Percentiles rank a stretch among this genome's conserved stretches.
phyloP scores from a whole-genome alignment of 2,329 filamentous ascomycete species.

The Fusarium anguioides region DNA sequence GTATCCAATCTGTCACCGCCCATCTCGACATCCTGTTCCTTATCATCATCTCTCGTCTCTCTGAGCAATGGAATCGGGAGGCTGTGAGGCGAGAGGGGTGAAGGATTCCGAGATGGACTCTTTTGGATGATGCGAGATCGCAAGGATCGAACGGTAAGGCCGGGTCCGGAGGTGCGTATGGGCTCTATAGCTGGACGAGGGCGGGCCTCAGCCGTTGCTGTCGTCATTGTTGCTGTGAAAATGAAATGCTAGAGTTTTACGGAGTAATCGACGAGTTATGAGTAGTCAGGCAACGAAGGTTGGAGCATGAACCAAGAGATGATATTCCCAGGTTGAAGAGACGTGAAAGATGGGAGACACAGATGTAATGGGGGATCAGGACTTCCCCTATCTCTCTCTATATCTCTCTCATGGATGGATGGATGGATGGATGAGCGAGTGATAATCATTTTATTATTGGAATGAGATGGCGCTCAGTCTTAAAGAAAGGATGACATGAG shows the following conservation, averaged over 20 bases:
- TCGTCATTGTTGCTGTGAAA: constrained; percentile 28
- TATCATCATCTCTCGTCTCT: constrained; percentile 30
- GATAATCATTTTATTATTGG: constrained; percentile 28
- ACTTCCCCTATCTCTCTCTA: not conserved
- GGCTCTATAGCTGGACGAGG: constrained; percentile 39
- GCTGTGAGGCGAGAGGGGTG: constrained; percentile 37
- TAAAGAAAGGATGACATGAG: constrained; percentile 32
- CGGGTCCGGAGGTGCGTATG: constrained; percentile 37
- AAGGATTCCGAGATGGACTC: constrained; percentile 38
- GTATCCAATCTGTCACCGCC: constrained; percentile 27
- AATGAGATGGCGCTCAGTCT: constrained; percentile 37
- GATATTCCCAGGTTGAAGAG: not conserved
- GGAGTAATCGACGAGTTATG: not conserved
- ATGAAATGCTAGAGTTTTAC: constrained; percentile 10
- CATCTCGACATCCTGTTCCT: constrained; percentile 33
- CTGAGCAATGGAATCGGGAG: constrained; percentile 31
- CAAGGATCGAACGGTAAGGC: constrained; percentile 18
- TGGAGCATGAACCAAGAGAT: not conserved
- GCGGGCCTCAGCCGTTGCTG: constrained; percentile 26
- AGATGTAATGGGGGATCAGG: constrained; percentile 2
- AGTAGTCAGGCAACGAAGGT: not conserved
- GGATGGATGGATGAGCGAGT: not conserved
- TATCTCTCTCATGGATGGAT: no score
- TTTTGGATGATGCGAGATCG: constrained; percentile 31
- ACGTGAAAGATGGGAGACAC: not conserved